A percentile compares a stretch with the other conserved stretches of the same genome.
These are phyloP conservation scores for Aspergillus hancockii DNA, from an alignment of 495 filamentous ascomycete species.

Conservation along the genomic window DNA sequence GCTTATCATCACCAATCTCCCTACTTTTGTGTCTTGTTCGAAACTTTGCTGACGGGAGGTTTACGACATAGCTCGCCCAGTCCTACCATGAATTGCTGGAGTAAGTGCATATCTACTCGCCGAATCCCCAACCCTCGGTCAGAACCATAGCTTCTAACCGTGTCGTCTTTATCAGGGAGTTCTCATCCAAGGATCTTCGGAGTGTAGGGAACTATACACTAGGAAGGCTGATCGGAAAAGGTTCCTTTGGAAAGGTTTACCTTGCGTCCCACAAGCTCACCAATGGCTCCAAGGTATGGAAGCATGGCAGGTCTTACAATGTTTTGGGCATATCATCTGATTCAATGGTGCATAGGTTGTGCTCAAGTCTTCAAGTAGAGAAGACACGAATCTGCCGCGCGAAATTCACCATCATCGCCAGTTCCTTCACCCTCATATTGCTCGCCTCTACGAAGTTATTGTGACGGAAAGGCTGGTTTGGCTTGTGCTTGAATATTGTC, in stretches of 20 bases:
- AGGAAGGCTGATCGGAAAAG: slow-evolving; percentile 91
- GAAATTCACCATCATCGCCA: slow-evolving; percentile 99
- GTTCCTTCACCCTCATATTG: slow-evolving; percentile 97
- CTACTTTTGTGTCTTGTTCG: not conserved
- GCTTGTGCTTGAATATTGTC: slow-evolving; percentile 96
- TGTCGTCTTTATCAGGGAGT: slow-evolving; percentile 64
- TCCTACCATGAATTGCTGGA: slow-evolving; percentile 95
- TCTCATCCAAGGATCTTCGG: slow-evolving; percentile 86
- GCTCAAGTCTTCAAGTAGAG: slow-evolving; percentile 94
- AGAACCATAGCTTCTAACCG: slow-evolving; percentile 16
- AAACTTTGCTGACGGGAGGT: not conserved
- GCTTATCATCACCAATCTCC: not conserved
- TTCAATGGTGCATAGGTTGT: slow-evolving; percentile 65
- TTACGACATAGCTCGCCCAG: slow-evolving; percentile 74
- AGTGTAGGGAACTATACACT: slow-evolving; percentile 93
- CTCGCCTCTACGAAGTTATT: slow-evolving; percentile 94
- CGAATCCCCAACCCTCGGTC: not conserved
- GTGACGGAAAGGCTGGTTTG: slow-evolving; percentile 93
- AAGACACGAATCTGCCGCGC: slow-evolving; percentile 90
- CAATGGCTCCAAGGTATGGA: slow-evolving; percentile 90
- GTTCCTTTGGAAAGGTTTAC: slow-evolving; percentile 97
- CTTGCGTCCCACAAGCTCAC: slow-evolving; percentile 95
- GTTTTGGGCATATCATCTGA: slow-evolving; percentile 5
- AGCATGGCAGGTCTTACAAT: not conserved
- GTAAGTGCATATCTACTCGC: slow-evolving; percentile 53